Evolutionary conservation across 306 rosid genomes (phyloP), one percentile per base, ranked within the genome.

Genomic region (Rosa persica): DNA sequence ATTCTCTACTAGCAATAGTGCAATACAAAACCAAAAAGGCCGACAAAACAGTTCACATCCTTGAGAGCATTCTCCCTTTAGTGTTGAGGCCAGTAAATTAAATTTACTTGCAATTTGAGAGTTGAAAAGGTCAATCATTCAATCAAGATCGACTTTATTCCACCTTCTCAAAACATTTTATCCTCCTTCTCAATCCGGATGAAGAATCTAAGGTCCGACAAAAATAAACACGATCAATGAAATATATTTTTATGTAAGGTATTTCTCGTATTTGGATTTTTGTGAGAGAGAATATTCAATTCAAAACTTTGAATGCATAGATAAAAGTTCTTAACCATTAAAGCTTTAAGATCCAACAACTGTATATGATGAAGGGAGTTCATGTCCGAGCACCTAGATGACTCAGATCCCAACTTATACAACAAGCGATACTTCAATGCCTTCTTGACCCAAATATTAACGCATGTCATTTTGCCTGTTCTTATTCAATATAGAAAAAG

Each of bases 11-110:
- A 5, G n/a, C 43, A 30, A 38, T 30, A 30, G 34, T 74, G 79
- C 46, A 43, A 30, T 30, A 30, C 49, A 73, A 36, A 67, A 80
- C 72, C 36, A 74, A 52, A 47, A 66, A 40, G 51, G 40, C 52
- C 74, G 62, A 74, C 78, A 74, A 30, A 66, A 67, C 30, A 39
- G 40, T 79, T 60, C 70, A 5, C 10, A 62, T 13, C 68, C 42
- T 62, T 5, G 19, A 23, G 36, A 23, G 36, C 42, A 11, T 15
- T 62, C 68, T 30, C 15, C n/a, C 68, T 5, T 1, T 67, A 39
- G 30, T 69, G 4, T 43, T 23, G 4, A 69, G 73, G 49, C 20
- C 40, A 42, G 34, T 69, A 13, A 44, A 12, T 12, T 9, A 43
- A 43, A 65, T 36, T 15, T 66, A 66, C 25, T n/a, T 38, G 6